Base-by-base conservation (phyloP, 2,329 filamentous ascomycete species). In the Fusarium paranaense region DNA sequence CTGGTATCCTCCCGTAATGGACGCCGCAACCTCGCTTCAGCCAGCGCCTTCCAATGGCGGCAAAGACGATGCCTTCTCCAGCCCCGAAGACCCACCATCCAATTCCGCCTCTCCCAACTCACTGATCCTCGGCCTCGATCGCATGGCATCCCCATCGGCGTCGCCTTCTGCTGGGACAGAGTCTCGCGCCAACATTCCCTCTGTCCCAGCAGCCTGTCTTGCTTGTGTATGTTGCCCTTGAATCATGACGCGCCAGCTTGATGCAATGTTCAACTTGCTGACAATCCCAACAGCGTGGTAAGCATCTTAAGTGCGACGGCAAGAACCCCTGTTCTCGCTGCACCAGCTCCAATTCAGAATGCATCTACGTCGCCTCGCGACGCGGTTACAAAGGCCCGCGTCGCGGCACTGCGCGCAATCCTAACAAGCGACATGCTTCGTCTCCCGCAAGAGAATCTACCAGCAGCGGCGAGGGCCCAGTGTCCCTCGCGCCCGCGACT, bases 221-320 rank as follows among this genome's bases (percentile, higher is more conserved):
- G 85, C 86, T 65, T 90, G 88, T 80, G 88, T 90, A 83, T 82
- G 87, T 83, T 35, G 37, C 35, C 13, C 38, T 62, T 9, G n/a
- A 54, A 30, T 27, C 47, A 32, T 65, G n/a, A 52, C 25, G 33
- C 45, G 50, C 58, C 59, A 8, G 58, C 32, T 42, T 20, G 30
- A 22, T 30, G 18, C 6, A 37, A 8, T 22, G 11, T 27, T 38
- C 33, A 61, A 27, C 35, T 40, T 47, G 18, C 73, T 74, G 40
- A 75, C 67, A 64, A 22, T 16, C 37, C 32, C 30, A 30, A 38
- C 79, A 91, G 89, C 86, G 89, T 61, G 84, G 80, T 72, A 90
- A 94, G 78, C 94, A 95, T 81, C 87, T 95, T 58, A 95, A 94
- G 80, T 95, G 93, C 80, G 92, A 95, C 81, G 93, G 92, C 32